Conservation (phyloP, 1,139 yeast species). For the Saccharomycopsis hybrid region DNA sequence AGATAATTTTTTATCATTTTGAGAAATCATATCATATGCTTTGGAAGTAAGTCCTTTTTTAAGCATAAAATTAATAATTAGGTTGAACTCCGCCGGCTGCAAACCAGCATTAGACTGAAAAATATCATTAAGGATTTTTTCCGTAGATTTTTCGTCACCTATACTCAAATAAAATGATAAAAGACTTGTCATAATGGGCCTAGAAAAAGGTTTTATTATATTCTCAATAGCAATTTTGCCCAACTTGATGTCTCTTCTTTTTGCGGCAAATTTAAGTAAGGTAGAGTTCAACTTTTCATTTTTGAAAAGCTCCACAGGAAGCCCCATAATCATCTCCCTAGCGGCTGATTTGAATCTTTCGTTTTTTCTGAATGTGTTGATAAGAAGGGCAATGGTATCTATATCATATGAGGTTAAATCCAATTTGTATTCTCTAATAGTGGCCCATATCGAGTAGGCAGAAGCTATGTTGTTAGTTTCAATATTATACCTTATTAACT, state of each 20-base stretch:
- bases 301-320: slow-evolving; percentile 5
- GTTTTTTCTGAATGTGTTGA: slow-evolving; percentile 7
- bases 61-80: slow-evolving; percentile 7
- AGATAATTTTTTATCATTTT: slow-evolving; percentile 3
- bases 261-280: slow-evolving; percentile 8
- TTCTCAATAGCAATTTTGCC: slow-evolving; percentile 6
- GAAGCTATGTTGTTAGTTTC: slow-evolving; percentile 11
- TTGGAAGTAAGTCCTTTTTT: slow-evolving; percentile 5
- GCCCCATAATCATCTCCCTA: slow-evolving; percentile 4
- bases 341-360: slow-evolving; percentile 6
- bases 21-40: slow-evolving; percentile 9
- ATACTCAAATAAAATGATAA: slow-evolving; percentile 9
- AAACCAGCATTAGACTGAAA: slow-evolving; percentile 2
- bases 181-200: slow-evolving; percentile 5
- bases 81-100: slow-evolving; percentile 13
- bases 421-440: background rate
- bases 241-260: slow-evolving; percentile 3
- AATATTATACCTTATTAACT: slow-evolving; percentile 8
- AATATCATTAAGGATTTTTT: slow-evolving; percentile 4
- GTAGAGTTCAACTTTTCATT: slow-evolving; percentile 2
- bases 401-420: slow-evolving; percentile 8
- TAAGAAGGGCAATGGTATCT: background rate
- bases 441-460: slow-evolving; percentile 7
- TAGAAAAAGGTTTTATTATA: slow-evolving; percentile 1
- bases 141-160: slow-evolving; percentile 8